phyloP scores from a whole-genome alignment of 169 alveolate genomes.

The Miamiensis avidus region DNA sequence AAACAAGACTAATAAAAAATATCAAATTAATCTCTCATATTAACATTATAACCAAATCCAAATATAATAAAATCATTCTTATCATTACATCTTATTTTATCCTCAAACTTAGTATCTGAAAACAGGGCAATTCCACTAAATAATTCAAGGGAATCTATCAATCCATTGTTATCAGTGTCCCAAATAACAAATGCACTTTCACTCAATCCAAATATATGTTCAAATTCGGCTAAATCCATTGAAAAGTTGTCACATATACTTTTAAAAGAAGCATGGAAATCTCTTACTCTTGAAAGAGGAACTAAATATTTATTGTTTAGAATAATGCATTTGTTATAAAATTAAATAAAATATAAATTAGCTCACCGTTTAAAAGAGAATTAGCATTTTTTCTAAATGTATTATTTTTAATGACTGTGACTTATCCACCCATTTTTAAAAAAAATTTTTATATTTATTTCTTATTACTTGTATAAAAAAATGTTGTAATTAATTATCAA shows the following conservation, averaged over 20 bases:
- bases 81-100: conserved; percentile 59
- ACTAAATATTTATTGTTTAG: conserved; percentile 6
- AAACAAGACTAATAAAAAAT: conserved; percentile 50
- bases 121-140: conserved; percentile 69
- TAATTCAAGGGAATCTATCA: conserved; percentile 71
- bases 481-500: too few relatives aligned
- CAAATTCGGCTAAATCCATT: conserved; percentile 73
- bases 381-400: conserved; percentile 33
- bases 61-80: not conserved
- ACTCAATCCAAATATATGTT: conserved; percentile 69
- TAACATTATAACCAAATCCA: too few relatives aligned
- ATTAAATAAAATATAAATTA: too few relatives aligned
- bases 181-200: conserved; percentile 75
- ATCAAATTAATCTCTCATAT: too few relatives aligned
- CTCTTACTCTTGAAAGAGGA: conserved; percentile 70
- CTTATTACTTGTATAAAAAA: too few relatives aligned
- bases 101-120: conserved; percentile 74
- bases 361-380: conserved; percentile 33
- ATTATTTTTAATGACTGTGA: conserved; percentile 12
- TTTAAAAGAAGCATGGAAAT: conserved; percentile 73
- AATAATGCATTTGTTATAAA: not conserved
- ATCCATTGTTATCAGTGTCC: conserved; percentile 79
- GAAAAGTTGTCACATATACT: conserved; percentile 70
- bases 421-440: conserved; percentile 16
- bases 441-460: too few relatives aligned